Evolutionary conservation across 345 rosid genomes (phyloP).

Genomic region (Citrus trifoliata): DNA sequence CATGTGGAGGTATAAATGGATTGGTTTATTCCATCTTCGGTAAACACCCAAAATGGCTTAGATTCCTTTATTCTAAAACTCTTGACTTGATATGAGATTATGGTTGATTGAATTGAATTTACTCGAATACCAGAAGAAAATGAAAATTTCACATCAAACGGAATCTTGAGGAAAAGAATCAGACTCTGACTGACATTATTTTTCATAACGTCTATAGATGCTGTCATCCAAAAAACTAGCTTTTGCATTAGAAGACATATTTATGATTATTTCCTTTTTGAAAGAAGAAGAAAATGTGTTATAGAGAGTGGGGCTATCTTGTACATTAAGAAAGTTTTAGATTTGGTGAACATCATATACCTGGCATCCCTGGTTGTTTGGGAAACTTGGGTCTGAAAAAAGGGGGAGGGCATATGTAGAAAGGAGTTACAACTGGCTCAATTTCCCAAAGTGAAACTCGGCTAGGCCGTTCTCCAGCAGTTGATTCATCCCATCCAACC

Average conservation of each 20-base stretch:
- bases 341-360: constrained; percentile 26
- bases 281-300: no score
- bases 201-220: neutral
- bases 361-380: constrained; percentile 85
- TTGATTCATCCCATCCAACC: constrained; percentile 99
- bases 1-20: neutral
- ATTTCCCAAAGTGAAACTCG: constrained; percentile 95
- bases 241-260: neutral
- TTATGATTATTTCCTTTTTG: neutral
- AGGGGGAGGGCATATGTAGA: constrained; percentile 95
- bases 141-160: neutral
- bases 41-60: neutral
- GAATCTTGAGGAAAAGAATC: neutral
- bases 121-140: neutral
- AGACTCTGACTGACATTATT: neutral
- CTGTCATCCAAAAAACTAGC: neutral
- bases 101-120: neutral
- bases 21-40: neutral
- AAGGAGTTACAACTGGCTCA: constrained; percentile 91
- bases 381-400: constrained; percentile 91
- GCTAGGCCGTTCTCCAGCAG: constrained; percentile 84
- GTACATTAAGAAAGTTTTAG: neutral
- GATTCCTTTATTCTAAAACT: neutral
- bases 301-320: neutral
- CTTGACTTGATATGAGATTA: neutral